Evolutionary conservation across 2,329 filamentous ascomycete genomes (phyloP), one percentile per base, ranked within the genome.

Genomic region (Colletotrichum abscissum): DNA sequence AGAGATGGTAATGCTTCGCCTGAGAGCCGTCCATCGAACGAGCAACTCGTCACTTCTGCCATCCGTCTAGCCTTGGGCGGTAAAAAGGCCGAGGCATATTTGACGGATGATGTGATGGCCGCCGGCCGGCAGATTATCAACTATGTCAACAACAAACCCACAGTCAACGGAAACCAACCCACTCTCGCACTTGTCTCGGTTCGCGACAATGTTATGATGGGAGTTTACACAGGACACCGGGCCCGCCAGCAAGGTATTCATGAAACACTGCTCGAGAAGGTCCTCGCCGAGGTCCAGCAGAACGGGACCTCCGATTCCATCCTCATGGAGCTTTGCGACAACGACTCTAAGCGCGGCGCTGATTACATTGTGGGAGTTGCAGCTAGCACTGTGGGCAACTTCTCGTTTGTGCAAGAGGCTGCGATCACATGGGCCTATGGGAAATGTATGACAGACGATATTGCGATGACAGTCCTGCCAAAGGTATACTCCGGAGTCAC

Each of bases 321-420:
- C 6, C 73, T 78, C 38, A 78, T 80, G 63, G 79, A 82, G 65
- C 77, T 81, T 26, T 82, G 80, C 67, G 75, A 73, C 14, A 64
- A 67, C 2, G 64, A 76, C 28, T 1, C 5, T 56, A 77, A 73
- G 26, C 76, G 78, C 38, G 77, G 76, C 22, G 72, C 77, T 11
- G 75, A 79, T 58, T 80, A 81, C 65, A 75, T 73, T 14, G 74
- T 82, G 42, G 80, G 81, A 16, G 72, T 82, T 38, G 76, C 81
- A 14, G 77, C 78, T 28, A 76, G 72, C 57, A 75, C 74, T 64
- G 63, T 73, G 28, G 74, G 75, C 7, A 78, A 78, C 52, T 77
- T 82, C 26, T n/a, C 73, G 38, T 72, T 77, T n/a, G 75, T 81
- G 49, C 79, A 81, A 65, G 58, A 78, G 52, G 72, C 71, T 16